Percentiles rank a stretch among this genome's conserved stretches.
These are phyloP conservation scores for Alternaria alternata DNA, from an alignment of 2,329 filamentous ascomycete genomes.

Conservation along the genomic window DNA sequence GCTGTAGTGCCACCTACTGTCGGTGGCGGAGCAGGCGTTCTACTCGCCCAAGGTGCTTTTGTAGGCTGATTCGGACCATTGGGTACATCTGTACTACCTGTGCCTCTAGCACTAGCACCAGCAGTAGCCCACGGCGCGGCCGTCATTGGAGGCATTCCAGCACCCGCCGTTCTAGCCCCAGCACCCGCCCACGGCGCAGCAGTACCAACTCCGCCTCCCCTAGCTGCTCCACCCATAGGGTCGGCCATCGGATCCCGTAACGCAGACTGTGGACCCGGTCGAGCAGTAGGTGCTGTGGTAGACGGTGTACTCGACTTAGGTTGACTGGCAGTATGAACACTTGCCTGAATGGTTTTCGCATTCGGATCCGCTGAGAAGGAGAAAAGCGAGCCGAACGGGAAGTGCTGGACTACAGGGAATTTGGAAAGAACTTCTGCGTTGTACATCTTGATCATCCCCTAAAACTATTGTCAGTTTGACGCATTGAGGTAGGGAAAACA, in stretches of 20 bases:
- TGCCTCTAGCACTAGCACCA: neutral
- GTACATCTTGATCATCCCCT: conserved; percentile 99
- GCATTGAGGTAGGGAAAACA: rapidly evolving
- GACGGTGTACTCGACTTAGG: conserved; percentile 33
- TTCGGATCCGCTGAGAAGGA: conserved; percentile 56
- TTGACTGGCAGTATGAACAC: conserved; percentile 48
- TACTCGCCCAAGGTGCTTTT: conserved; percentile 34
- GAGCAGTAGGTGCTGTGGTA: conserved; percentile 26
- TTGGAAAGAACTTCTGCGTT: conserved; percentile 95
- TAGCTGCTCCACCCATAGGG: conserved; percentile 14
- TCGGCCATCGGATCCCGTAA: conserved; percentile 40
- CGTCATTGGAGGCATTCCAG: neutral
- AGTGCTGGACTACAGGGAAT: conserved; percentile 98
- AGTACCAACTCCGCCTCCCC: conserved; percentile 17
- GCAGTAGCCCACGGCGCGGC: conserved; percentile 14
- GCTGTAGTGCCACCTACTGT: conserved; percentile 30
- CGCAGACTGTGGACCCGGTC: conserved; percentile 25
- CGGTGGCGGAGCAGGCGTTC: conserved; percentile 29
- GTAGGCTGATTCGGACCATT: conserved; percentile 46
- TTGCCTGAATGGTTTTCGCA: conserved; percentile 44
- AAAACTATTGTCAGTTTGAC: conserved; percentile 6
- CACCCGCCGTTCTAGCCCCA: conserved; percentile 16
- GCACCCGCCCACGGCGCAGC: conserved; percentile 36
- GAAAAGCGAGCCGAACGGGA: conserved; percentile 61
- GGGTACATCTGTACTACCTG: conserved; percentile 20